Conservation (phyloP, 139 green algal genomes). For the Chara braunii region DNA sequence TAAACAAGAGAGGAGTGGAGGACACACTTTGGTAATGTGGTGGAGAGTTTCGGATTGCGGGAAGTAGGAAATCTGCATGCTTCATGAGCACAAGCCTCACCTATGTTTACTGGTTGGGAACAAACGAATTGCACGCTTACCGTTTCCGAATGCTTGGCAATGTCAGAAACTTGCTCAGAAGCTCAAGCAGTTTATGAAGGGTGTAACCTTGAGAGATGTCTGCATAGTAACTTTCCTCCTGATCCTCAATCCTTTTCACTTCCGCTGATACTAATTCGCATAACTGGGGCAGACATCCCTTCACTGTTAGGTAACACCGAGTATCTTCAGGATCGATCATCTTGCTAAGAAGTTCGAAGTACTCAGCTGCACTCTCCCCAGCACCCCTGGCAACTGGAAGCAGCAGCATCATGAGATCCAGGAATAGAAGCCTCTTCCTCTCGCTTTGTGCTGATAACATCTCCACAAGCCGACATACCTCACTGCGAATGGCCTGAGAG, state of each 20-base stretch:
- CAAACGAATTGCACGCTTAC: too few species aligned
- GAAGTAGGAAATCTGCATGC: too few species aligned
- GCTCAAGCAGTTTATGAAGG: slow-evolving; percentile 1
- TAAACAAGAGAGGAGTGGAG: too few species aligned
- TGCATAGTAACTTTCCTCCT: slow-evolving; percentile 21
- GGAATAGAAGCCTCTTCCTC: background rate
- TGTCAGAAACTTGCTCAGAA: slow-evolving; percentile 27
- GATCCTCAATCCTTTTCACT: slow-evolving; percentile 14
- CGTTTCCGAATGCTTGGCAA: slow-evolving; percentile 16
- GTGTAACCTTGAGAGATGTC: slow-evolving; percentile 24
- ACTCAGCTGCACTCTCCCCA: slow-evolving; percentile 28
- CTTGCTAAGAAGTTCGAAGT: slow-evolving; percentile 20
- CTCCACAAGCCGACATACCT: slow-evolving; percentile 19
- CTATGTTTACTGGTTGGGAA: too few species aligned
- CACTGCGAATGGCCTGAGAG: slow-evolving; percentile 11
- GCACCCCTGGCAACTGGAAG: slow-evolving; percentile 10
- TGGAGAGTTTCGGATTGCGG: too few species aligned
- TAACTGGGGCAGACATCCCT: background rate
- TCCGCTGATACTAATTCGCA: slow-evolving; percentile 15
- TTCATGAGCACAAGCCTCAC: too few species aligned
- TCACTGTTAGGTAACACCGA: slow-evolving; percentile 3
- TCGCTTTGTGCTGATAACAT: slow-evolving; percentile 3
- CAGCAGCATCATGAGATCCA: slow-evolving; percentile 16
- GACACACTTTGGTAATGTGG: too few species aligned
- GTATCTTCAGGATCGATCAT: slow-evolving; percentile 6